Base-by-base conservation (phyloP, 257 asterid genomes). In the Anisodus tanguticus region DNA sequence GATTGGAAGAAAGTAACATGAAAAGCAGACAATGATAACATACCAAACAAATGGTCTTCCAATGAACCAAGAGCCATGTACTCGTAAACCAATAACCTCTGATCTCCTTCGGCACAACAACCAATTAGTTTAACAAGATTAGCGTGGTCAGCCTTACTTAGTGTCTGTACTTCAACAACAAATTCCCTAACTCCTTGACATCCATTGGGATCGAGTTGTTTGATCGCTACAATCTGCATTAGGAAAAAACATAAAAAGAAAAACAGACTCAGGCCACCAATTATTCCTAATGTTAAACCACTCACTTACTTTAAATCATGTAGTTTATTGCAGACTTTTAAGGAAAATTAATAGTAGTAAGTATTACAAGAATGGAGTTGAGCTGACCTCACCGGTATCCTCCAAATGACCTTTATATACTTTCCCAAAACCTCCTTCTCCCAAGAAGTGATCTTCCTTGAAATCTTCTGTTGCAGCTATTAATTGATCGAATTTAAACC, bases 341-440 rank as follows among this genome's bases (percentile, higher is more conserved):
- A 53, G 26, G 64, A 35, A 76, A 41, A 13, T 11, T 12, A 19
- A 31, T 31, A 31, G 35, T 31, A 31, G 12, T 13, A 76, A 76
- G 45, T 51, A 51, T 53, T 13, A 17, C 51, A 4, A 62, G 37
- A 80, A 51, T 80, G 47, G 8, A 64, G 58, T 57, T 6, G 72
- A 84, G 87, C 92, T 83, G 9, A 93, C 97, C 96, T 93, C 89
- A 85, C 87, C 85, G 1, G 94, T 88, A 83, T 86, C 92, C 45
- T 41, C 82, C 86, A 92, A 68, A 70, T 22, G 71, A 57, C 97
- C 96, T 89, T 90, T 90, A 82, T 90, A 90, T 54, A 93, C 97
- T 90, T 86, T 88, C 79, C 97, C 97, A 57, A 93, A 93, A 31
- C 97, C 96, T 55, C 97, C 97, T 86, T 93, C 96, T 3, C 97